Percentiles rank a stretch among this genome's conserved stretches.
Evolutionary conservation across 192 early-diverging fungal genomes (phyloP).

Genomic region (Glomus cerebriforme): DNA sequence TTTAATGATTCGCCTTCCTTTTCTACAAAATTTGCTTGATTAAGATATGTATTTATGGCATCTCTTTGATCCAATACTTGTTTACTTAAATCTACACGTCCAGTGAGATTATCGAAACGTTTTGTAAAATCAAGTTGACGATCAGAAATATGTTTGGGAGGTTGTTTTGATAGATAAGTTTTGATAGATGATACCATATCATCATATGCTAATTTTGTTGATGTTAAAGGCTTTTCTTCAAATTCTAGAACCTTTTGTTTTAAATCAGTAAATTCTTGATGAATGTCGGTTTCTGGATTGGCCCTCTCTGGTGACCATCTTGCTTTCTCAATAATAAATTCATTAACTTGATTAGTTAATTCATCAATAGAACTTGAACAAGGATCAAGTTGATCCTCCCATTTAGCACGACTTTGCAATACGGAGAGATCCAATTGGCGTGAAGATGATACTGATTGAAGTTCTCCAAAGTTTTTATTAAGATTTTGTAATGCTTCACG

Average conservation of each 20-base stretch:
- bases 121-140: constrained; percentile 8
- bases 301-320: constrained; percentile 9
- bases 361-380: background rate
- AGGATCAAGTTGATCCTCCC: constrained; percentile 17
- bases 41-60: background rate
- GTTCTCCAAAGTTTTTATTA: constrained; percentile 19
- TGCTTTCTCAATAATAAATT: constrained; percentile 12
- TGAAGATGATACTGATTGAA: constrained; percentile 3
- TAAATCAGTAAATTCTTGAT: constrained; percentile 8
- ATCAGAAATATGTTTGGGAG: constrained; percentile 3
- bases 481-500: constrained; percentile 4
- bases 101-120: background rate
- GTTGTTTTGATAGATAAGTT: constrained; percentile 4
- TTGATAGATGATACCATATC: constrained; percentile 19
- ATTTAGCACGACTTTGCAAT: constrained; percentile 12
- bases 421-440: constrained; percentile 18
- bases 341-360: constrained; percentile 2
- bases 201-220: constrained; percentile 5
- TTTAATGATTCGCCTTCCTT: constrained; percentile 15
- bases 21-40: constrained; percentile 8
- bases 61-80: constrained; percentile 26
- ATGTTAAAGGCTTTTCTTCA: constrained; percentile 9
- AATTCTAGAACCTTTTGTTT: constrained; percentile 16
- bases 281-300: background rate
- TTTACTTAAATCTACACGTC: background rate